phyloP scores from a whole-genome alignment of 2,329 filamentous ascomycete genomes.

The Alternaria triticina region DNA sequence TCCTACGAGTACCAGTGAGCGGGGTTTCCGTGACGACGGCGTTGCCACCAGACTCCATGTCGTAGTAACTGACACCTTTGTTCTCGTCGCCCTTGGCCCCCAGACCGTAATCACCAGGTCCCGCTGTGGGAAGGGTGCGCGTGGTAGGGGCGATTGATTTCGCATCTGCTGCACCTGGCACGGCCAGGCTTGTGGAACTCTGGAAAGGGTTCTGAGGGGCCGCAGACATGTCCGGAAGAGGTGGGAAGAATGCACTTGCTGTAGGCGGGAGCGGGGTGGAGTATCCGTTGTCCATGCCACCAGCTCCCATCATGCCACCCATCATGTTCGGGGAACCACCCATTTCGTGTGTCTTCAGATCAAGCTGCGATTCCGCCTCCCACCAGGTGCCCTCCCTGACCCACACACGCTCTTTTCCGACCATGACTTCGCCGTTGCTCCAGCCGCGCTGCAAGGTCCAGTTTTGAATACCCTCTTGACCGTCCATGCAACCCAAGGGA shows the following conservation, averaged over 20 bases:
- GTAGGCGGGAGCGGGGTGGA: slow-evolving; percentile 62
- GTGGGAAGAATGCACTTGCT: slow-evolving; percentile 70
- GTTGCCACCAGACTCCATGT: slow-evolving; percentile 77
- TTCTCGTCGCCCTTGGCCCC: slow-evolving; percentile 80
- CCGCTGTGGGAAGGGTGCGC: slow-evolving; percentile 60
- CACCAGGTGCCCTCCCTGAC: slow-evolving; percentile 95
- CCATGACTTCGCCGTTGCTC: slow-evolving; percentile 95
- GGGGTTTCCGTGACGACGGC: slow-evolving; percentile 76
- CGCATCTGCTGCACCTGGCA: slow-evolving; percentile 52
- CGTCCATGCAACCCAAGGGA: slow-evolving; percentile 84
- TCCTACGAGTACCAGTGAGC: slow-evolving; percentile 67
- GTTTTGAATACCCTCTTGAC: slow-evolving; percentile 88
- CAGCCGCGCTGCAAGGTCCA: slow-evolving; percentile 95
- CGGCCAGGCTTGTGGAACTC: slow-evolving; percentile 53
- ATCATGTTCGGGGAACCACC: slow-evolving; percentile 45
- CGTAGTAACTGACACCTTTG: slow-evolving; percentile 65
- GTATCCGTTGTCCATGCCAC: slow-evolving; percentile 74
- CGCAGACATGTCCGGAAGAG: slow-evolving; percentile 64
- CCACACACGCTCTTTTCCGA: slow-evolving; percentile 93
- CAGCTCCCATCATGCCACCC: slow-evolving; percentile 61
- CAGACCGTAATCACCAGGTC: slow-evolving; percentile 84
- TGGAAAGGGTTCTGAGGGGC: slow-evolving; percentile 75
- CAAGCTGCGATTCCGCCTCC: slow-evolving; percentile 96
- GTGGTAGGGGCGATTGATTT: slow-evolving; percentile 64
- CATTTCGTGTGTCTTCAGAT: slow-evolving; percentile 73